phyloP scores from a whole-genome alignment of 2,329 filamentous ascomycete species.

The Alternaria hordeiaustralica region DNA sequence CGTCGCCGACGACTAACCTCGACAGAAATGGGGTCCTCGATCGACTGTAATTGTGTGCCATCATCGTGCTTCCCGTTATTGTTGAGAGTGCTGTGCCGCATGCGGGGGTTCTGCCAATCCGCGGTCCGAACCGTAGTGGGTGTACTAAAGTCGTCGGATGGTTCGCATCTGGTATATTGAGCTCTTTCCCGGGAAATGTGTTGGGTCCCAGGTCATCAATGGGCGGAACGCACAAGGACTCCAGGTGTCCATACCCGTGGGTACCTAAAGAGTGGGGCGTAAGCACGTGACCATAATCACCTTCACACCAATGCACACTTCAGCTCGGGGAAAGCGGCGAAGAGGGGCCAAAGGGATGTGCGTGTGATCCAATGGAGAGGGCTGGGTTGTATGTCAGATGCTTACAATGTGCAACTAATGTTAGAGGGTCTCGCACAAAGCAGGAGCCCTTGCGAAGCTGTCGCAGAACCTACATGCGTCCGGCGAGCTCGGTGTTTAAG shows the following conservation, averaged over 20 bases:
- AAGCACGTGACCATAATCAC: neutral
- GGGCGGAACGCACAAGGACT: neutral
- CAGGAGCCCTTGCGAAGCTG: neutral
- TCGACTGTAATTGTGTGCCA: neutral
- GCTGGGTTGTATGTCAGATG: neutral
- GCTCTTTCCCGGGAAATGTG: neutral
- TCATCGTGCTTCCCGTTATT: neutral
- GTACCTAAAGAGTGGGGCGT: neutral
- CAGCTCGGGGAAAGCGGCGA: neutral
- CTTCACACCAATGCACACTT: neutral
- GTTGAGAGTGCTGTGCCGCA: neutral
- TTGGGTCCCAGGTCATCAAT: neutral
- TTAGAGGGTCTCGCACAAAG: neutral
- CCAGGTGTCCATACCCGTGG: neutral
- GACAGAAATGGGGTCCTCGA: neutral
- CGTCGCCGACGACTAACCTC: neutral
- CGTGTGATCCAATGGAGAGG: no score
- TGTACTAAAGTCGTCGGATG: neutral
- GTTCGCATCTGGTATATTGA: neutral
- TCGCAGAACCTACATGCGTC: neutral
- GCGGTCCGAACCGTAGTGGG: constrained; percentile 1
- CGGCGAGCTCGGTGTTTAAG: neutral
- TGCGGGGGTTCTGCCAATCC: neutral
- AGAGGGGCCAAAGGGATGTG: neutral
- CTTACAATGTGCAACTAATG: neutral